These are phyloP conservation scores for Murraya paniculata DNA, from an alignment of 345 rosid genomes.

Conservation along the genomic window DNA sequence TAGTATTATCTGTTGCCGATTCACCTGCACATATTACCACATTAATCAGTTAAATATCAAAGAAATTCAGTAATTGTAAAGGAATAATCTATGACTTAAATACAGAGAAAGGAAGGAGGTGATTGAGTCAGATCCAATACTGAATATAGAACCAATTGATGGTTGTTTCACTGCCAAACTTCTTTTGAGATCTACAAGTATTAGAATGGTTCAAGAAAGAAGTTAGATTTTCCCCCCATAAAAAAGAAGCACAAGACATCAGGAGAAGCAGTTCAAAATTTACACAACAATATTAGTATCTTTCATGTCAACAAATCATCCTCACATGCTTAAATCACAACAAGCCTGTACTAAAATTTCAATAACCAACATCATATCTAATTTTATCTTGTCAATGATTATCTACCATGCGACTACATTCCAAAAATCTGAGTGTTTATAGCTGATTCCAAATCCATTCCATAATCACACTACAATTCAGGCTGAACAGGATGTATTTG, in stretches of 20 bases:
- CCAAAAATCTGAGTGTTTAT: slow-evolving; percentile 1
- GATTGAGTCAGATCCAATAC: slow-evolving; percentile 20
- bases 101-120: not conserved
- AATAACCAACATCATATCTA: not conserved
- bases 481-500: slow-evolving; percentile 1
- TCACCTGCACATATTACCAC: slow-evolving; percentile 44
- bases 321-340: not conserved
- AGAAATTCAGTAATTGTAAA: slow-evolving; percentile 4
- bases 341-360: not conserved
- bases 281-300: not conserved
- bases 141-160: slow-evolving; percentile 29
- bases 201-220: not conserved
- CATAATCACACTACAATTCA: not conserved
- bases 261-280: not conserved
- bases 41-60: not conserved
- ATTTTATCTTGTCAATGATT: not conserved
- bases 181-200: slow-evolving; percentile 34
- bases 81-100: not conserved
- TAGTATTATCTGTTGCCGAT: slow-evolving; percentile 35
- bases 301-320: not conserved
- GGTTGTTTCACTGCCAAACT: slow-evolving; percentile 32
- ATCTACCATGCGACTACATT: not conserved
- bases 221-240: not conserved
- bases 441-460: not conserved
- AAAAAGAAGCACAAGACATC: not conserved